phyloP scores from a whole-genome alignment of 139 green algal species.

The Chlamydomonas incerta region DNA sequence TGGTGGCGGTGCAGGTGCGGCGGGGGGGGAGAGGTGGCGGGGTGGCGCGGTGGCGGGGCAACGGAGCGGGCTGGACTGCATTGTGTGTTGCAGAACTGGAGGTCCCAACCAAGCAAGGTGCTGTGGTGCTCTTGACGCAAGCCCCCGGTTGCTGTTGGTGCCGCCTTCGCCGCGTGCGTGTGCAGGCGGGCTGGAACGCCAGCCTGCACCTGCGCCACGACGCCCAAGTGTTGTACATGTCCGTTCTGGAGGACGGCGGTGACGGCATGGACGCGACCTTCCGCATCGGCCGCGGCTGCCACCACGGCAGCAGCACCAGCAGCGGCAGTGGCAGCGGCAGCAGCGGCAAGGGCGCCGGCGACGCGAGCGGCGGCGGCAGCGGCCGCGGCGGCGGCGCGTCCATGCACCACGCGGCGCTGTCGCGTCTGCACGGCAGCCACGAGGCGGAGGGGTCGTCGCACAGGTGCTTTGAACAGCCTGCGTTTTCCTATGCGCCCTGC shows the following conservation, averaged over 20 bases:
- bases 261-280: conserved; percentile 47
- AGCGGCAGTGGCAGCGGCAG: neutral
- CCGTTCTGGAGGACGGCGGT: conserved; percentile 22
- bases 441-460: too few relatives aligned
- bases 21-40: neutral
- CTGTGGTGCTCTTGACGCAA: too few relatives aligned
- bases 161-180: too few relatives aligned
- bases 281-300: conserved; percentile 14
- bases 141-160: too few relatives aligned
- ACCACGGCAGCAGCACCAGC: neutral
- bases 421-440: neutral
- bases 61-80: neutral
- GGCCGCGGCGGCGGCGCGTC: neutral
- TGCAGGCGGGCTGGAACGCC: conserved; percentile 11
- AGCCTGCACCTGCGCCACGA: conserved; percentile 41
- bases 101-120: too few relatives aligned
- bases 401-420: neutral
- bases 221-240: conserved; percentile 32
- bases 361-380: neutral
- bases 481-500: too few relatives aligned
- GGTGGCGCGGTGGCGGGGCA: neutral
- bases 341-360: neutral
- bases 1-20: conserved; percentile 35
- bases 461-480: too few relatives aligned
- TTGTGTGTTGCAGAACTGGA: too few relatives aligned